Conservation (phyloP, 108 stramenopile genomes). For the Parmales sp. region DNA sequence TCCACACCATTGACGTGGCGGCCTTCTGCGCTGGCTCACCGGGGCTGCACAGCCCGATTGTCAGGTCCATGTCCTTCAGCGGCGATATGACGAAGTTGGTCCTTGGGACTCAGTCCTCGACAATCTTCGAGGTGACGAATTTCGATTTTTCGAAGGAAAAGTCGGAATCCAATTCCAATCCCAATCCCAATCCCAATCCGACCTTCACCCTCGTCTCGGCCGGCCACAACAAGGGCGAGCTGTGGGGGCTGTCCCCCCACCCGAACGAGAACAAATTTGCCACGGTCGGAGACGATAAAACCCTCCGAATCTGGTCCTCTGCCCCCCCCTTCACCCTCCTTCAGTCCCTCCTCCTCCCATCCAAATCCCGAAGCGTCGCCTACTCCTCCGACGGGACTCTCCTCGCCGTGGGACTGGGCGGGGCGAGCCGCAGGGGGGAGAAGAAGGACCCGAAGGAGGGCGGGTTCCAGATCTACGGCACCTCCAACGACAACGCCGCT, state of each 20-base stretch:
- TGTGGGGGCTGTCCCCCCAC: conserved; percentile 43
- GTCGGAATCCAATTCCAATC: background rate
- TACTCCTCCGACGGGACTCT: conserved; percentile 14
- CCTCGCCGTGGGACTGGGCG: conserved; percentile 35
- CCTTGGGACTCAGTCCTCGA: background rate
- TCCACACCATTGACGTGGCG: background rate
- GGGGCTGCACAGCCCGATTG: background rate
- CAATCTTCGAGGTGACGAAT: background rate
- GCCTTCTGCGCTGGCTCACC: too few species aligned
- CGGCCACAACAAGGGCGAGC: conserved; percentile 35
- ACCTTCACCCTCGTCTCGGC: background rate
- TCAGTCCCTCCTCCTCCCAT: background rate
- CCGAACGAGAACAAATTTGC: conserved; percentile 26
- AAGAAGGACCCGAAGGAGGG: conserved; percentile 24
- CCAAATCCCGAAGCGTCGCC: conserved; percentile 21
- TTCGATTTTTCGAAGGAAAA: too few species aligned
- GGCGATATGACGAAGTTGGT: background rate
- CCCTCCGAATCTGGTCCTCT: conserved; percentile 33
- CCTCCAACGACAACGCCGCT: too few species aligned
- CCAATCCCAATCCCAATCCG: background rate
- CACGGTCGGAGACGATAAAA: conserved; percentile 46
- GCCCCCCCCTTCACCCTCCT: background rate
- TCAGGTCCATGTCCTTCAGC: background rate
- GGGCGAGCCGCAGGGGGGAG: background rate
- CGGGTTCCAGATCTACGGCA: conserved; percentile 5